Evolutionary conservation across 164 flowering plant species (phyloP).

Genomic region (Amborella trichopoda): DNA sequence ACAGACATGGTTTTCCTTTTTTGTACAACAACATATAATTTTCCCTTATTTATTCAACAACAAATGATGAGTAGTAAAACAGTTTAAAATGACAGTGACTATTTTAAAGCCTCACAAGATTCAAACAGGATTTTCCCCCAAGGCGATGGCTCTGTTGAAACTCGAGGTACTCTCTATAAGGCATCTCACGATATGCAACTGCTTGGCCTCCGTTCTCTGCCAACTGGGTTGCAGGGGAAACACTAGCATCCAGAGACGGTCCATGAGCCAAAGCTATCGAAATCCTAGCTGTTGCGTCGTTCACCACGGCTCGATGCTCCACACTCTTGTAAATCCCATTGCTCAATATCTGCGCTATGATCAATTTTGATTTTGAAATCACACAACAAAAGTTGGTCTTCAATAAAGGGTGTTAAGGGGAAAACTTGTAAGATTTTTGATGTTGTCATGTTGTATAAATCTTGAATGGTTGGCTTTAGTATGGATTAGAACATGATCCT

Average conservation of each 20-base stretch:
- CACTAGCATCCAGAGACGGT: constrained; percentile 34
- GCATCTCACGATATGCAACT: constrained; percentile 28
- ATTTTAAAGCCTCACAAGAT: constrained; percentile 13
- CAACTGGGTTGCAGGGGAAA: constrained; percentile 29
- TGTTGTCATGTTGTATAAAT: background rate
- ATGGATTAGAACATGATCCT: background rate
- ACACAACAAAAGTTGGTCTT: background rate
- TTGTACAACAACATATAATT: no score
- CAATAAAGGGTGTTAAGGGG: background rate
- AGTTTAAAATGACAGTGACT: no score
- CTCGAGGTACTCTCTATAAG: constrained; percentile 37
- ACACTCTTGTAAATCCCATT: constrained; percentile 68
- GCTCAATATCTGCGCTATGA: constrained; percentile 34
- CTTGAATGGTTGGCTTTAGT: background rate
- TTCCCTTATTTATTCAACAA: no score
- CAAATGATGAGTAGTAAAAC: no score
- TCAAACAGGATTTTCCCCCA: constrained; percentile 25
- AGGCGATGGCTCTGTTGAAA: constrained; percentile 34
- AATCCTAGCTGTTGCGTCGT: constrained; percentile 29
- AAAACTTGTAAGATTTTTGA: no score
- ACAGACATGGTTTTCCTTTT: no score
- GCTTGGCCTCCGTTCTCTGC: constrained; percentile 16
- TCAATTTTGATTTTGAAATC: background rate
- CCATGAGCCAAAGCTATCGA: constrained; percentile 38
- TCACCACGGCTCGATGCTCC: constrained; percentile 45